phyloP scores from a whole-genome alignment of 257 asterid genomes.

The Gynochthodes officinalis region DNA sequence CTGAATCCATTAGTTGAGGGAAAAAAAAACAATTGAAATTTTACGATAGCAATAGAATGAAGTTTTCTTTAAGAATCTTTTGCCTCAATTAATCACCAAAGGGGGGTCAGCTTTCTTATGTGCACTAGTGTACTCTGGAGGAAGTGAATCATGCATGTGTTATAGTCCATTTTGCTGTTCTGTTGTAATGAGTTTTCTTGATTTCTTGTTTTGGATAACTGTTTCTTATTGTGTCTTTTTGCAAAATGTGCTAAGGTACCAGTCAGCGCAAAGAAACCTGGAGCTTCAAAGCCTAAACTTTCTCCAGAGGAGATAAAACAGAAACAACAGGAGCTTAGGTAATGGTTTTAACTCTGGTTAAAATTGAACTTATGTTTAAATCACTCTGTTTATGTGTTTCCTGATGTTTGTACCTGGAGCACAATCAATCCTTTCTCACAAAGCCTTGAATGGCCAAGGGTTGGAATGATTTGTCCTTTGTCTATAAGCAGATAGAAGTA shows the following conservation, averaged over 20 bases:
- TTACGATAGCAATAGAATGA: background rate
- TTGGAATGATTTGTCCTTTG: background rate
- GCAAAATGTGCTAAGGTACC: conserved; percentile 49
- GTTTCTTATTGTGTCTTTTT: conserved; percentile 1
- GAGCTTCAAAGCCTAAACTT: conserved; percentile 64
- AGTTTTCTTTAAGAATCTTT: too few relatives aligned
- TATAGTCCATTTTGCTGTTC: background rate
- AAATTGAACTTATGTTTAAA: conserved; percentile 1
- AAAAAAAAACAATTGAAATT: background rate
- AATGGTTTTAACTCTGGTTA: conserved; percentile 13
- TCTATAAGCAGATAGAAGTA: background rate
- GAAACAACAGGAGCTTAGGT: conserved; percentile 78
- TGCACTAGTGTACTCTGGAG: background rate
- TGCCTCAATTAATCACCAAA: too few relatives aligned
- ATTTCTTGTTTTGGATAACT: background rate
- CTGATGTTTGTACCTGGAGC: background rate
- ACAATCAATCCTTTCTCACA: background rate
- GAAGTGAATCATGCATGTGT: background rate
- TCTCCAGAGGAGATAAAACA: conserved; percentile 77
- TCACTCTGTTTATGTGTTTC: background rate
- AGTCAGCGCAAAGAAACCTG: conserved; percentile 48
- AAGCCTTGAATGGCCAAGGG: background rate
- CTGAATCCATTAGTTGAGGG: background rate
- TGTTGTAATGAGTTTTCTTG: background rate
- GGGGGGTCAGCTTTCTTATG: background rate